Evolutionary conservation across 2,329 filamentous ascomycete genomes (phyloP), one percentile per base, ranked within the genome.

Genomic region (Phoma herbarum): DNA sequence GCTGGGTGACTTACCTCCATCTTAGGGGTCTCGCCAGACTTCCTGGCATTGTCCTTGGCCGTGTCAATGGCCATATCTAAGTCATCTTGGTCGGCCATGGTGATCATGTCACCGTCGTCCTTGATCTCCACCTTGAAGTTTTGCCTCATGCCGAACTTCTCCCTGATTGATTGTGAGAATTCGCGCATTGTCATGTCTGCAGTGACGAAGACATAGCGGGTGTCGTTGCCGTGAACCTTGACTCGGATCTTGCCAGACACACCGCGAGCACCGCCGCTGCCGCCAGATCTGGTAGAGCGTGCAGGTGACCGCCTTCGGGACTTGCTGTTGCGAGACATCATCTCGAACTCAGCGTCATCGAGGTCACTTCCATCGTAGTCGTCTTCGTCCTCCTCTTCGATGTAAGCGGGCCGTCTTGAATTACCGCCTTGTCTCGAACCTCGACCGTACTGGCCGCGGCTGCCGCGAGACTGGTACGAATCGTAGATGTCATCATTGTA

Each of bases 81-180:
- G 80, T 99, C 95, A 72, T 99, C 95, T 77, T 97, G 92, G 76
- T 99, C 95, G 28, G 90, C 93, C 86, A 99, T 90, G 29, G 94
- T 97, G 72, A 99, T 96, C 90, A 97, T 94, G 72, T 98, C 94
- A 66, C 92, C 90, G 67, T 98, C 95, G 63, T 96, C 92, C 71
- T 85, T 87, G 68, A 93, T 87, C 82, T 95, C 95, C 78, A 97
- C 89, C 83, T 93, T 96, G 81, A 97, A 94, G 57, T 87, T 86
- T 61, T 89, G 81, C 54, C 85, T 82, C 55, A 97, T 83, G 14
- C 86, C 88, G 72, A 98, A 97, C 79, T 99, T 99, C 62, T 93
- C 90, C 45, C 90, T 86, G 59, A 99, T 90, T 60, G 88, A 88
- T 61, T 89, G 88, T 39, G 90, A 88, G 43, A 99, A 87, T 59